Conservation (phyloP, 495 filamentous ascomycete genomes). For the Penicillium ochrochloron region DNA sequence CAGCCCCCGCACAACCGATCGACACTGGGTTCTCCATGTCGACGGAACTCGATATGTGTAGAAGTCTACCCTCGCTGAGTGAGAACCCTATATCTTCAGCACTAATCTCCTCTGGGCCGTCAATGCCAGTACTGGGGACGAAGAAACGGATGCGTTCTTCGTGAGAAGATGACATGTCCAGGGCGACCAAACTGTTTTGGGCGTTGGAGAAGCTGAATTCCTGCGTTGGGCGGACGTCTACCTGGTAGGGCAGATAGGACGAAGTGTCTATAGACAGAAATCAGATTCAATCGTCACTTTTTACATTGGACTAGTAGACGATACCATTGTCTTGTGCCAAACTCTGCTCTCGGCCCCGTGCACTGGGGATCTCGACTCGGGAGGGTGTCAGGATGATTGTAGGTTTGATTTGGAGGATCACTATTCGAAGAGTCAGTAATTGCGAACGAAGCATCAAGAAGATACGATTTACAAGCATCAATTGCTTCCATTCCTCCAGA, state of each 20-base stretch:
- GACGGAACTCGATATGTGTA: slow-evolving; percentile 73
- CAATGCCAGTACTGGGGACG: slow-evolving; percentile 60
- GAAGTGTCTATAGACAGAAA: slow-evolving; percentile 34
- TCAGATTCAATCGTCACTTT: background rate
- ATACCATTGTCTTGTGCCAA: slow-evolving; percentile 36
- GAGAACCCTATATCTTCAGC: slow-evolving; percentile 54
- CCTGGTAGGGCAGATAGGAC: slow-evolving; percentile 64
- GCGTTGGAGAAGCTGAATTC: slow-evolving; percentile 78
- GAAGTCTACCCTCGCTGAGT: slow-evolving; percentile 64
- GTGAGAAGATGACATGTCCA: slow-evolving; percentile 45
- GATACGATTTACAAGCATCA: slow-evolving; percentile 55
- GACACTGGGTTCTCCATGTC: slow-evolving; percentile 77
- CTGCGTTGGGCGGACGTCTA: slow-evolving; percentile 72
- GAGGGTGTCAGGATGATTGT: slow-evolving; percentile 78
- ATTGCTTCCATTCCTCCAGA: slow-evolving; percentile 71
- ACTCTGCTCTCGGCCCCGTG: slow-evolving; percentile 25
- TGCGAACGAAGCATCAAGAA: slow-evolving; percentile 10
- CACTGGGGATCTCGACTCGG: slow-evolving; percentile 63
- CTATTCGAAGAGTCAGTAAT: slow-evolving; percentile 25
- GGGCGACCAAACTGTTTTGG: slow-evolving; percentile 67
- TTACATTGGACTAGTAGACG: background rate
- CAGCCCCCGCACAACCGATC: slow-evolving; percentile 83
- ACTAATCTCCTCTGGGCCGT: slow-evolving; percentile 48
- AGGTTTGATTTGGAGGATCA: slow-evolving; percentile 78
- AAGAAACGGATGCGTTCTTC: slow-evolving; percentile 50